Evolutionary conservation across 2,329 filamentous ascomycete species (phyloP).

Genomic region (Mycogone perniciosa): DNA sequence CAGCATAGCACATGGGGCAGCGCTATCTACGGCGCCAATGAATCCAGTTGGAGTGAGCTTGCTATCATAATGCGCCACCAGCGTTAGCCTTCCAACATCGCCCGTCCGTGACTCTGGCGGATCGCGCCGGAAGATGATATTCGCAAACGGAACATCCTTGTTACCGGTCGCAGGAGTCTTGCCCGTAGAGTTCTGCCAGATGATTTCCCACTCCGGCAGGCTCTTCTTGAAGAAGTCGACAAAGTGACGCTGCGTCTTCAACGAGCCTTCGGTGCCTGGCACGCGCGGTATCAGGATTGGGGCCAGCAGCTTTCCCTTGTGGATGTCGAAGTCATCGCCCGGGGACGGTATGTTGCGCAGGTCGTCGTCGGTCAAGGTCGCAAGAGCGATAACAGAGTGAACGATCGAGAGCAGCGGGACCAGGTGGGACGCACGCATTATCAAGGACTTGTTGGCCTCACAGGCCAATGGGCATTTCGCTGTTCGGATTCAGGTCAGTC

Average conservation of each 20-base stretch:
- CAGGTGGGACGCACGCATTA: slow-evolving; percentile 12
- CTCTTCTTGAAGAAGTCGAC: slow-evolving; percentile 68
- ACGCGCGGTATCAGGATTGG: slow-evolving; percentile 86
- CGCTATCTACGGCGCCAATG: slow-evolving; percentile 88
- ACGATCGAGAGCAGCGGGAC: slow-evolving; percentile 13
- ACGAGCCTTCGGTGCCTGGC: slow-evolving; percentile 73
- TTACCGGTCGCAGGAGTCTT: slow-evolving; percentile 71
- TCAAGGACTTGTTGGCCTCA: slow-evolving; percentile 6
- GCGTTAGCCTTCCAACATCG: slow-evolving; percentile 71
- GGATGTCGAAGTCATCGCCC: slow-evolving; percentile 70
- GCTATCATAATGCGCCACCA: slow-evolving; percentile 93
- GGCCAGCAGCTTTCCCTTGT: slow-evolving; percentile 67
- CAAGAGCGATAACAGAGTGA: slow-evolving; percentile 32
- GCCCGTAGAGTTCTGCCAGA: slow-evolving; percentile 85
- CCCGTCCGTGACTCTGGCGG: slow-evolving; percentile 73
- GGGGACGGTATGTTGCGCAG: slow-evolving; percentile 66
- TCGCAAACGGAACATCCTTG: slow-evolving; percentile 71
- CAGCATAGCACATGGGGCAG: slow-evolving; percentile 88
- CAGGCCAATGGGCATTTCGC: background rate
- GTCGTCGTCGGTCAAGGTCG: slow-evolving; percentile 64
- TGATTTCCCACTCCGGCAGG: slow-evolving; percentile 72
- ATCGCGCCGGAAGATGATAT: slow-evolving; percentile 80
- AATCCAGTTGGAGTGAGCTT: slow-evolving; percentile 77
- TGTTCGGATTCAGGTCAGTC: background rate
- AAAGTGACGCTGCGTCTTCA: slow-evolving; percentile 72